A percentile compares a stretch with the other conserved stretches of the same genome.
These are phyloP conservation scores for Elsinoe ampelina DNA, from an alignment of 2,329 filamentous ascomycete species.

Conservation along the genomic window DNA sequence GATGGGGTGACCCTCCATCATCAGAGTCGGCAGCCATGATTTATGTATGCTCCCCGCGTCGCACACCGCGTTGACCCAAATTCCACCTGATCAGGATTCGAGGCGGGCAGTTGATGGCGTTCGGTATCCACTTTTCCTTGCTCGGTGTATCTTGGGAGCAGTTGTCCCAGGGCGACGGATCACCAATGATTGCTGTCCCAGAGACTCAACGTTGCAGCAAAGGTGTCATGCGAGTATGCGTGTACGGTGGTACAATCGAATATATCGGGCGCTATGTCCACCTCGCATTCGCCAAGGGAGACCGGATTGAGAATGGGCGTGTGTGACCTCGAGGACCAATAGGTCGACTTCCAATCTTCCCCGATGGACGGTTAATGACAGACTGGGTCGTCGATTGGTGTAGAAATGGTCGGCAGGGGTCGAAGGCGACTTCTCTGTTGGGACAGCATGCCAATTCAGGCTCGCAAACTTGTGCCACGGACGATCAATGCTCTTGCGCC, in stretches of 20 bases:
- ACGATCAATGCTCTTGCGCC: constrained; percentile 12
- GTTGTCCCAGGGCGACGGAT: constrained; percentile 3
- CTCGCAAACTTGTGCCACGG: constrained; percentile 7
- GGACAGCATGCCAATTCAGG: constrained; percentile 3
- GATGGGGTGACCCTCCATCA: constrained; percentile 38
- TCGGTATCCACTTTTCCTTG: neutral
- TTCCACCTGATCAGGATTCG: constrained; percentile 6
- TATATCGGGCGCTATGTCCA: constrained; percentile 9
- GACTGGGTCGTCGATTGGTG: neutral
- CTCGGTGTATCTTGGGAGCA: neutral
- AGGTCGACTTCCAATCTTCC: neutral
- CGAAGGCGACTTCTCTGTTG: neutral
- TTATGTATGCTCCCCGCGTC: constrained; percentile 3
- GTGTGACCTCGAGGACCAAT: neutral
- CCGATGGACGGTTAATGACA: neutral
- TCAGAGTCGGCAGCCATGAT: constrained; percentile 39
- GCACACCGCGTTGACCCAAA: constrained; percentile 6
- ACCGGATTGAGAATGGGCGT: constrained; percentile 2
- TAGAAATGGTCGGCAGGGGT: neutral
- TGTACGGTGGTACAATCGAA: constrained; percentile 5
- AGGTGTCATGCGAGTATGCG: constrained; percentile 9
- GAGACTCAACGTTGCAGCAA: neutral
- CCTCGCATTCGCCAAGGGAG: constrained; percentile 8
- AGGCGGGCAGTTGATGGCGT: neutral
- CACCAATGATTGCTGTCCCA: constrained; percentile 2